Percentiles rank a stretch among this genome's conserved stretches.
Conservation (phyloP, 352 stramenopile species). For the Halophytophthora batemanensis region DNA sequence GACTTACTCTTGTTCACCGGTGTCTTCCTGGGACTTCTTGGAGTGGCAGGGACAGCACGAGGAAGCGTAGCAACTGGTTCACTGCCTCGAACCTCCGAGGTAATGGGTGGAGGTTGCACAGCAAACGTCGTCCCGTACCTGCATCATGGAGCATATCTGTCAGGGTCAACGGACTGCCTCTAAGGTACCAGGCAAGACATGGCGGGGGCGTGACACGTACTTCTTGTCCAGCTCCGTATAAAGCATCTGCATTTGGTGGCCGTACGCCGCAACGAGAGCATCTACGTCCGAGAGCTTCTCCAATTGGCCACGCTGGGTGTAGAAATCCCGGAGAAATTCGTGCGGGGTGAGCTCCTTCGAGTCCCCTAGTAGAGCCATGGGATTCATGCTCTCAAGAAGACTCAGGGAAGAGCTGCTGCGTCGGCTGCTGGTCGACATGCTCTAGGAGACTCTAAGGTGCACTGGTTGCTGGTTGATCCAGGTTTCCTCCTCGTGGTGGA, state of each 20-base stretch:
- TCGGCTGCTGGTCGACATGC: conserved; percentile 17
- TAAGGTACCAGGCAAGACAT: too few relatives aligned
- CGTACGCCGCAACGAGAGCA: conserved; percentile 47
- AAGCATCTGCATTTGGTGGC: conserved; percentile 47
- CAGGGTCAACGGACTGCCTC: too few relatives aligned
- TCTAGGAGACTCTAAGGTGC: background rate
- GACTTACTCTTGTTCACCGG: conserved; percentile 68
- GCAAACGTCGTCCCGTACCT: conserved; percentile 68
- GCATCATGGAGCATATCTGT: too few relatives aligned
- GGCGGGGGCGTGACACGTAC: too few relatives aligned
- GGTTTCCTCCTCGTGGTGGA: too few relatives aligned
- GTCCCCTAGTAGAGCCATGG: conserved; percentile 50
- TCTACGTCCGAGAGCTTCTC: conserved; percentile 76
- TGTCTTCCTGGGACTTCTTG: conserved; percentile 34
- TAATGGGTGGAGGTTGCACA: conserved; percentile 44
- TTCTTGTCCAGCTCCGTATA: conserved; percentile 73
- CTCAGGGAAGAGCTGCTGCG: conserved; percentile 17
- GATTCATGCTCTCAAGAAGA: conserved; percentile 59
- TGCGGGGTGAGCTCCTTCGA: conserved; percentile 42
- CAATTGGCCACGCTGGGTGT: conserved; percentile 51
- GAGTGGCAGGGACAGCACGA: conserved; percentile 20
- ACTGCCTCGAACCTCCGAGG: conserved; percentile 24
- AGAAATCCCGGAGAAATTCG: conserved; percentile 76
- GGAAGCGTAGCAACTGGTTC: conserved; percentile 21
- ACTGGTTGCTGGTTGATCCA: too few relatives aligned